Percentiles rank a stretch among this genome's conserved stretches.
These are phyloP conservation scores for Cicer chorassanicum DNA, from an alignment of 306 rosid genomes.

Conservation along the genomic window DNA sequence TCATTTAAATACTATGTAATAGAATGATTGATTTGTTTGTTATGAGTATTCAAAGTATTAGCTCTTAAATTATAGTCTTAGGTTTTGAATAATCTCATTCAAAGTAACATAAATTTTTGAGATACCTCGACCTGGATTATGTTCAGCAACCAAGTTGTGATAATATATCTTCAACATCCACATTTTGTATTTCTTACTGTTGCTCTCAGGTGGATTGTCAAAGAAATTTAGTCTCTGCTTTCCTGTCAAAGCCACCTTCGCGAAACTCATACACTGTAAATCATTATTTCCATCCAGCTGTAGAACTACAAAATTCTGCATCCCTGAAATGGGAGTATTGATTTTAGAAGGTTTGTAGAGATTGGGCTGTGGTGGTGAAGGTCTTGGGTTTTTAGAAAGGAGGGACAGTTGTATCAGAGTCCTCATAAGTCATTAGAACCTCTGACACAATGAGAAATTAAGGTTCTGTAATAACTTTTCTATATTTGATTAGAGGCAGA, in stretches of 20 bases:
- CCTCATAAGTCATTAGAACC: not conserved
- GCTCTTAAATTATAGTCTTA: slow-evolving; percentile 8
- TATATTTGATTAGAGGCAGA: not conserved
- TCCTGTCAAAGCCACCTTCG: not conserved
- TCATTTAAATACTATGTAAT: too few species aligned
- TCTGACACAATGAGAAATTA: not conserved
- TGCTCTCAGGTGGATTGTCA: slow-evolving; percentile 11
- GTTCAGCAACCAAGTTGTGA: not conserved
- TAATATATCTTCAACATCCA: slow-evolving; percentile 9
- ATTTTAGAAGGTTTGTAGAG: not conserved
- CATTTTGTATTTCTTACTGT: not conserved
- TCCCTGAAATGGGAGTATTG: not conserved
- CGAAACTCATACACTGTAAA: slow-evolving; percentile 4
- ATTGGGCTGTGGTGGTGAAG: not conserved
- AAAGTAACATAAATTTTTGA: not conserved
- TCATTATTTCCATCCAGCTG: not conserved
- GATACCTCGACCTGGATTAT: not conserved
- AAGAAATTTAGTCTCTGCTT: not conserved
- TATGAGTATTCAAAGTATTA: not conserved
- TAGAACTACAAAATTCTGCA: not conserved
- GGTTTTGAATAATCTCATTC: not conserved
- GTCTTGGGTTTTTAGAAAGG: not conserved
- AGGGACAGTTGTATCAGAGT: slow-evolving; percentile 8
- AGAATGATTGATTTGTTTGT: slow-evolving; percentile 7
- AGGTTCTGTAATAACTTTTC: slow-evolving; percentile 2